Evolutionary conservation across 768 basidiomycete genomes (phyloP), one percentile per base, ranked within the genome.

Genomic region (Amanita molliuscula): DNA sequence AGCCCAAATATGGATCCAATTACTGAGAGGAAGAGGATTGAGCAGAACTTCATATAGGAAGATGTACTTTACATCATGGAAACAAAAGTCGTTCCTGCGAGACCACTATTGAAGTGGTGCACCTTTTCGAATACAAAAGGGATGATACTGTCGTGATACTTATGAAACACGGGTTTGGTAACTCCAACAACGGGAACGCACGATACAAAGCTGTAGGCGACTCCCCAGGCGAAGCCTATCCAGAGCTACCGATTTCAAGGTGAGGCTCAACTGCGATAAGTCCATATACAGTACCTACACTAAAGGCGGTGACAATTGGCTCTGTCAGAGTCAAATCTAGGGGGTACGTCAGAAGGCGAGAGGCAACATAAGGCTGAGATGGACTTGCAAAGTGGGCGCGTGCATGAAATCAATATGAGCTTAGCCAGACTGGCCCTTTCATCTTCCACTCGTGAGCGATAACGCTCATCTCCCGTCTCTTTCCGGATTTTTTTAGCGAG

Each of bases 221-320:
- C 76, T 0, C 88, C 88, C 87, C 88, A 91, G 0, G 76, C 74
- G 52, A 90, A 79, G 46, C 81, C 79, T 26, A 81, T 65, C 83
- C 82, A 84, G n/a, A 84, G 58, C 81, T 86, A 61, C 15, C 26
- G 49, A 9, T 6, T 11, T 16, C 15, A 36, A 29, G 10, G 20
- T 25, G 18, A 29, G 13, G 15, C 9, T 51, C 21, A 51, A 29
- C 31, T 34, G 25, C 8, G 36, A 29, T 15, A 47, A 46, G 15
- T 18, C 3, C 48, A n/a, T 18, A 3, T 47, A 38, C 68, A 55
- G 71, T 56, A 64, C 77, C 33, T 59, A 86, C 84, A 58, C 79
- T 83, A 59, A 91, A 85, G 56, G 79, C 80, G 2, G 75, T 65
- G 6, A 91, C 88, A 31, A 82, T 74, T 0, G 84, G 85, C 60